Conservation (phyloP, 148 eudicot species). For the Camellia sinensis region DNA sequence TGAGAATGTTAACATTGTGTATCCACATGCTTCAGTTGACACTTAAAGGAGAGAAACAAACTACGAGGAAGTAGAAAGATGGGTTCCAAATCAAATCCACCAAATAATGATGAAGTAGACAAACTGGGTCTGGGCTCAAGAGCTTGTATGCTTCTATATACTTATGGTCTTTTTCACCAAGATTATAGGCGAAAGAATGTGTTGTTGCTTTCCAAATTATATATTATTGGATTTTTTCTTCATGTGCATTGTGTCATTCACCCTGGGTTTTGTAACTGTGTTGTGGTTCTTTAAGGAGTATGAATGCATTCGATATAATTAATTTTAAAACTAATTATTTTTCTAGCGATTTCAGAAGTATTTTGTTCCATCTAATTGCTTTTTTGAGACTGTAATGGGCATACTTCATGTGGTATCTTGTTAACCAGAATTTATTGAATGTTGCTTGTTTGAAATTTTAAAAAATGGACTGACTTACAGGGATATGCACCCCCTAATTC, state of each 20-base stretch:
- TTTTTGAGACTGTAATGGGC: neutral
- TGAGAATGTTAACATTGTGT: no score
- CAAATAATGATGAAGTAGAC: no score
- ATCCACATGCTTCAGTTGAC: no score
- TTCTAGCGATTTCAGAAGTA: neutral
- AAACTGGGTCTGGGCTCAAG: neutral
- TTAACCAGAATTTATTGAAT: neutral
- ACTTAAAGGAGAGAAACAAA: no score
- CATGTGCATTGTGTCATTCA: no score
- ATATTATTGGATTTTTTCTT: no score
- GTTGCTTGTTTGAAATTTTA: conserved; percentile 40
- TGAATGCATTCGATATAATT: neutral
- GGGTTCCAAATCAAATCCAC: no score
- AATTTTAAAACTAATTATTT: neutral
- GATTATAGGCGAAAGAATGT: neutral
- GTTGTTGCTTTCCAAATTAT: neutral
- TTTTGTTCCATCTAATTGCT: neutral
- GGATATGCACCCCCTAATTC: conserved; percentile 99
- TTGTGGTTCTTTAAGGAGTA: no score
- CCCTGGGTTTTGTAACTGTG: no score
- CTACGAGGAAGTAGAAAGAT: no score
- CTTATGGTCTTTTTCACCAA: neutral
- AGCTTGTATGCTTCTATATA: neutral
- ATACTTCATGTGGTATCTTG: neutral
- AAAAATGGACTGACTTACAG: conserved; percentile 85